These are phyloP conservation scores for Leishmania martiniquensis DNA, from an alignment of 208 protist species.

Conservation along the genomic window DNA sequence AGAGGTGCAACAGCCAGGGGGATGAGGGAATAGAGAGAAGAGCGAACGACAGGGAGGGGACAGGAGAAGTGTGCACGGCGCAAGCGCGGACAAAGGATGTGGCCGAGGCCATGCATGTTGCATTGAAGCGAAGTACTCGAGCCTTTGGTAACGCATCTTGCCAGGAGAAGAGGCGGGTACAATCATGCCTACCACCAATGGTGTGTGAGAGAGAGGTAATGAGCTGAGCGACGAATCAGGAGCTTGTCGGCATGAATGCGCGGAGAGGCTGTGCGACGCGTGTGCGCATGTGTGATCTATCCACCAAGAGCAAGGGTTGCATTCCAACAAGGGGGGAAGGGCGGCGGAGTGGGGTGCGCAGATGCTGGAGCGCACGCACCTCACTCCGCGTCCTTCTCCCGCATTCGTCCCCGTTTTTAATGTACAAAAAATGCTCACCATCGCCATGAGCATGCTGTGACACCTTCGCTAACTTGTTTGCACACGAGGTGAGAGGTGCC, in stretches of 20 bases:
- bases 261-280: background rate
- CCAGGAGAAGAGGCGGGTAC: too few species aligned
- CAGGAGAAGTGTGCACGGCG: background rate
- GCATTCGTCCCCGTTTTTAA: background rate
- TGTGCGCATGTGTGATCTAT: background rate
- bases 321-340: background rate
- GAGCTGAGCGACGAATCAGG: background rate
- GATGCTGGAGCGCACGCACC: background rate
- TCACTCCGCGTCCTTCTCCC: background rate
- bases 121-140: background rate
- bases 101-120: background rate
- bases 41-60: background rate
- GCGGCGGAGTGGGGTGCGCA: background rate
- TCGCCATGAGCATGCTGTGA: background rate
- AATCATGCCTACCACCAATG: background rate
- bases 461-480: background rate
- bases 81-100: background rate
- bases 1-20: too few species aligned
- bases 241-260: background rate
- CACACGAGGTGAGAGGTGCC: conserved; percentile 6
- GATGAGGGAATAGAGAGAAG: background rate
- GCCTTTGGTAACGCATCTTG: background rate
- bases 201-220: background rate
- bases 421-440: background rate
- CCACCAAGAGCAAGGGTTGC: background rate